These are phyloP conservation scores for Ogataea chonburiensis DNA, from an alignment of 805 yeast genomes.

Conservation along the genomic window DNA sequence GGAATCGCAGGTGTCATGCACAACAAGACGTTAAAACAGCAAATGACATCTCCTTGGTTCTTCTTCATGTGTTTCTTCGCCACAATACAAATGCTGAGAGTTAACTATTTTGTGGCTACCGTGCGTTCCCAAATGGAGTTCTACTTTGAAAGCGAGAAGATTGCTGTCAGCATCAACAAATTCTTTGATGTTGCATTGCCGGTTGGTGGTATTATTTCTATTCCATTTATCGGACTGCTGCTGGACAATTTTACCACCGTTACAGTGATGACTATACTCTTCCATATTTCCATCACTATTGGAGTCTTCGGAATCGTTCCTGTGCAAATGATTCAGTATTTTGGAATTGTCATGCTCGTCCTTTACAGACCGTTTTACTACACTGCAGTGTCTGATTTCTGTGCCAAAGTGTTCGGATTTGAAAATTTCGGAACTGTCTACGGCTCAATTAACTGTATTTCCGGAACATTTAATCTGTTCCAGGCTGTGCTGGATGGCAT, in stretches of 20 bases:
- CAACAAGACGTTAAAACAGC: constrained; percentile 43
- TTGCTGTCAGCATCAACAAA: constrained; percentile 60
- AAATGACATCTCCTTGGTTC: constrained; percentile 68
- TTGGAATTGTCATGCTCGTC: constrained; percentile 72
- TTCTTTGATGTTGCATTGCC: constrained; percentile 88
- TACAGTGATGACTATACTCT: constrained; percentile 51
- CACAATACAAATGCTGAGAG: constrained; percentile 84
- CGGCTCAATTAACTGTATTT: constrained; percentile 77
- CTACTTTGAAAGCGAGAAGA: constrained; percentile 50
- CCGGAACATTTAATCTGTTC: constrained; percentile 76
- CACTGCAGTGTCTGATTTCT: constrained; percentile 87
- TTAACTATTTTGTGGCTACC: constrained; percentile 92
- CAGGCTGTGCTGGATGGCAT: constrained; percentile 68
- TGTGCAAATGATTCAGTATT: constrained; percentile 47
- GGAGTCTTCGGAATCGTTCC: constrained; percentile 72
- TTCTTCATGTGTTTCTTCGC: constrained; percentile 74
- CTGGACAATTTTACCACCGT: constrained; percentile 73
- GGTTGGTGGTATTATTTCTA: constrained; percentile 80
- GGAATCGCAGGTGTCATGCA: constrained; percentile 82
- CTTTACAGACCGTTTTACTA: constrained; percentile 89
- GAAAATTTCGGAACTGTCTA: constrained; percentile 89
- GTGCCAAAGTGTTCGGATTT: constrained; percentile 92
- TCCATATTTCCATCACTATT: constrained; percentile 54
- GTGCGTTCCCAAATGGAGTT: constrained; percentile 77
- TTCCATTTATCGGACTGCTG: constrained; percentile 81